These are phyloP conservation scores for Penicillium sp. DNA, from an alignment of 2,329 filamentous ascomycete species.

Conservation along the genomic window DNA sequence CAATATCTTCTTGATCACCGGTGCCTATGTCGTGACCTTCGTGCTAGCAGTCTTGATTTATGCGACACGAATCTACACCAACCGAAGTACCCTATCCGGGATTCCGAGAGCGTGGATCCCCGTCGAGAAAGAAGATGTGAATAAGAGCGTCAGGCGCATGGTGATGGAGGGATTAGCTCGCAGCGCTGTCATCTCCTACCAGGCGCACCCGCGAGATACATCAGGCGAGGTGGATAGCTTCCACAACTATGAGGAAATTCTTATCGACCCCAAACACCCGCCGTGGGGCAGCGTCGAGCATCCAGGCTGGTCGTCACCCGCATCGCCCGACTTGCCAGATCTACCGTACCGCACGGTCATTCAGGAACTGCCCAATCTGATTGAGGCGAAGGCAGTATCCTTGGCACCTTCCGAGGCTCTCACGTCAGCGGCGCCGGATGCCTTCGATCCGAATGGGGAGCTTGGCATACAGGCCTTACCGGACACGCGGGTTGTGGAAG, in stretches of 20 bases:
- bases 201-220: slow-evolving; percentile 66
- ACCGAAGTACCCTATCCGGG: slow-evolving; percentile 69
- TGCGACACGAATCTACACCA: slow-evolving; percentile 79
- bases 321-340: slow-evolving; percentile 68
- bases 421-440: slow-evolving; percentile 41
- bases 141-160: slow-evolving; percentile 69
- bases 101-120: slow-evolving; percentile 88
- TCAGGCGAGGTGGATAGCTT: slow-evolving; percentile 39
- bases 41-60: slow-evolving; percentile 73
- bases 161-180: slow-evolving; percentile 69
- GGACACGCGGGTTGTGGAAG: slow-evolving; percentile 64
- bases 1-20: slow-evolving; percentile 78
- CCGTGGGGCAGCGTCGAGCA: slow-evolving; percentile 84
- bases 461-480: slow-evolving; percentile 47
- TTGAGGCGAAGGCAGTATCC: slow-evolving; percentile 90
- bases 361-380: slow-evolving; percentile 78
- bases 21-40: slow-evolving; percentile 70
- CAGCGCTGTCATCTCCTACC: slow-evolving; percentile 78
- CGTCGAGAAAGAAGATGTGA: slow-evolving; percentile 78
- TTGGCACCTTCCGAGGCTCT: slow-evolving; percentile 63
- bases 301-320: slow-evolving; percentile 81
- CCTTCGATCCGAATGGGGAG: slow-evolving; percentile 30
- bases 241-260: slow-evolving; percentile 31
- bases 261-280: slow-evolving; percentile 46
- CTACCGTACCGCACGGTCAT: slow-evolving; percentile 82